Percentiles rank a stretch among this genome's conserved stretches.
phyloP scores from a whole-genome alignment of 2,329 filamentous ascomycete species.

The Fusarium sp. region DNA sequence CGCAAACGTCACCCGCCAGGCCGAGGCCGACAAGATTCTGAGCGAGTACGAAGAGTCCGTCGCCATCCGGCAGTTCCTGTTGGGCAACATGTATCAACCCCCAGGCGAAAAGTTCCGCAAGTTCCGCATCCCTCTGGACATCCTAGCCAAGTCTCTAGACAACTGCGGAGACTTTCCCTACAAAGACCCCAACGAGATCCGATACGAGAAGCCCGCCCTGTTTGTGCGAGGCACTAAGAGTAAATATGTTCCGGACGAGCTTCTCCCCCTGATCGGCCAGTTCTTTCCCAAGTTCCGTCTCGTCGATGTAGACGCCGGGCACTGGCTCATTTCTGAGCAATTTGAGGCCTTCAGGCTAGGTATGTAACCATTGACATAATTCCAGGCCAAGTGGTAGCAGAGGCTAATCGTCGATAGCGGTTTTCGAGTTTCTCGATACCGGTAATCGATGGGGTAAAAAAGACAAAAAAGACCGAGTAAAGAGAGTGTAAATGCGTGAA shows the following conservation, averaged over 20 bases:
- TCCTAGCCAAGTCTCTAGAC: slow-evolving; percentile 74
- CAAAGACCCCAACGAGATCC: slow-evolving; percentile 73
- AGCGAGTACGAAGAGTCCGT: slow-evolving; percentile 78
- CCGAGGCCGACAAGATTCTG: slow-evolving; percentile 85
- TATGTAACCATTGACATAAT: slow-evolving; percentile 51
- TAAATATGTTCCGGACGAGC: slow-evolving; percentile 84
- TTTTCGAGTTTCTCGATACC: slow-evolving; percentile 69
- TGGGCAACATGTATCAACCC: slow-evolving; percentile 82
- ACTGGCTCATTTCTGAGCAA: slow-evolving; percentile 92
- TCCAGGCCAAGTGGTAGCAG: background rate
- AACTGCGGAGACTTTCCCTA: slow-evolving; percentile 92
- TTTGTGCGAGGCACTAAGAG: slow-evolving; percentile 84
- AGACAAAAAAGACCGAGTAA: slow-evolving; percentile 52
- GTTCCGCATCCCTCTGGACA: slow-evolving; percentile 84
- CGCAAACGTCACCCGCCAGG: slow-evolving; percentile 73
- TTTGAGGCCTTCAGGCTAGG: slow-evolving; percentile 82
- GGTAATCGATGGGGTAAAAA: too few relatives aligned
- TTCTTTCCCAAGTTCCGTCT: slow-evolving; percentile 86
- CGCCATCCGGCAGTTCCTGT: slow-evolving; percentile 87
- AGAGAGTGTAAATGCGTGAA: background rate
- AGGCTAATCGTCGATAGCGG: slow-evolving; percentile 56
- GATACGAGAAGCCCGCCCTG: slow-evolving; percentile 82
- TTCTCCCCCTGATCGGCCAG: slow-evolving; percentile 79
- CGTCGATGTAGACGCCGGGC: slow-evolving; percentile 80
- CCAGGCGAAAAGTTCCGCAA: slow-evolving; percentile 65